Percentiles rank a stretch among this genome's conserved stretches.
Conservation (phyloP, 2,329 filamentous ascomycete species). For the Claviceps sp. region DNA sequence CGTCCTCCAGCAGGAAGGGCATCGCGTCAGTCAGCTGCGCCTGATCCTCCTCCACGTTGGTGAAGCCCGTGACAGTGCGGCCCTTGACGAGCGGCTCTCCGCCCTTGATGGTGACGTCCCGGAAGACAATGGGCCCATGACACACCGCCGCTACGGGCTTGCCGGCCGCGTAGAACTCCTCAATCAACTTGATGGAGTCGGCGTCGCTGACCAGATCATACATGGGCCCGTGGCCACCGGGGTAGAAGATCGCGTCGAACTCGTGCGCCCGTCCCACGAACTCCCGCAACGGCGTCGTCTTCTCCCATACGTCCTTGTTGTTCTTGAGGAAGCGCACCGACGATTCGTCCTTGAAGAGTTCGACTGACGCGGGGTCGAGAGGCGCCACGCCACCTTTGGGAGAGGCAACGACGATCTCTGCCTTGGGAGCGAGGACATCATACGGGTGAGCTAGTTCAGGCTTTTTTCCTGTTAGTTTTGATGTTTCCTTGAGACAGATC, state of each 20-base stretch:
- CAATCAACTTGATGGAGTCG: conserved; percentile 44
- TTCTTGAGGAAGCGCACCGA: conserved; percentile 41
- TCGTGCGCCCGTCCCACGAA: conserved; percentile 43
- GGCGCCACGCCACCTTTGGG: conserved; percentile 49
- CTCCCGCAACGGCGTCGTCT: conserved; percentile 43
- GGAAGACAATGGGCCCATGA: conserved; percentile 52
- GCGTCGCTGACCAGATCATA: conserved; percentile 48
- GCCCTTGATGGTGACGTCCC: conserved; percentile 37
- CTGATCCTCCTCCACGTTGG: conserved; percentile 42
- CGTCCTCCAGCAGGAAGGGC: conserved; percentile 46
- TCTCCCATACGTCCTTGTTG: conserved; percentile 47
- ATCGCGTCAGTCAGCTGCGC: conserved; percentile 34
- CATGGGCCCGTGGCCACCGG: conserved; percentile 50
- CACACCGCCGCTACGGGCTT: conserved; percentile 56
- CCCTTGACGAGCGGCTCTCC: conserved; percentile 42
- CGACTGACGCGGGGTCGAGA: conserved; percentile 44
- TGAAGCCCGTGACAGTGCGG: conserved; percentile 47
- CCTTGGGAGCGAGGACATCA: conserved; percentile 39
- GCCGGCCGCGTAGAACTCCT: conserved; percentile 45
- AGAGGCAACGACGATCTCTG: conserved; percentile 44
- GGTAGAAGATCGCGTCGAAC: conserved; percentile 49
- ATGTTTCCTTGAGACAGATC: neutral
- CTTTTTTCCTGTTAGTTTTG: conserved; percentile 15
- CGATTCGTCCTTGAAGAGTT: conserved; percentile 41
- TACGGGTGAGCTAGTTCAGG: conserved; percentile 54